phyloP scores from a whole-genome alignment of 2,329 filamentous ascomycete species.

The Dendrostoma leiphaemia region DNA sequence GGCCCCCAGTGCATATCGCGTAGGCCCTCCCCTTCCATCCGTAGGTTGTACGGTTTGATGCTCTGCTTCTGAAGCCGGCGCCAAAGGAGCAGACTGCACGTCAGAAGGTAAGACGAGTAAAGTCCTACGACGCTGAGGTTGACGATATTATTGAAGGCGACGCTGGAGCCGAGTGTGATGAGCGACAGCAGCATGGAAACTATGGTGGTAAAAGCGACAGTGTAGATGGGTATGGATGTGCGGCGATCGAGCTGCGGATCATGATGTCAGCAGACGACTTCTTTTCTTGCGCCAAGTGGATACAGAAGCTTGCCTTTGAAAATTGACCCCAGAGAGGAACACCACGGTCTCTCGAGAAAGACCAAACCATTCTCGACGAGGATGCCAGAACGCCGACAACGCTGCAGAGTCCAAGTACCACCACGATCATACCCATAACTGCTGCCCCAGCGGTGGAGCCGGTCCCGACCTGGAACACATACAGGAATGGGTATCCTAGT shows the following conservation, averaged over 20 bases:
- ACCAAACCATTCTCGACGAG: conserved; percentile 27
- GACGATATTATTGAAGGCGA: conserved; percentile 43
- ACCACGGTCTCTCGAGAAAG: conserved; percentile 25
- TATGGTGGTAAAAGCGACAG: conserved; percentile 21
- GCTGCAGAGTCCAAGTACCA: conserved; percentile 20
- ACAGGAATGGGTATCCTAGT: conserved; percentile 27
- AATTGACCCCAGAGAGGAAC: conserved; percentile 19
- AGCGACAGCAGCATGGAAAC: conserved; percentile 25
- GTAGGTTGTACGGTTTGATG: no score
- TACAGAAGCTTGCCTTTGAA: background rate
- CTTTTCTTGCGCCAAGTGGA: background rate
- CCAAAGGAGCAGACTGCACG: conserved; percentile 37
- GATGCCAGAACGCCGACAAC: conserved; percentile 23
- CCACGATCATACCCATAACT: conserved; percentile 22
- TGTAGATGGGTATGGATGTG: conserved; percentile 23
- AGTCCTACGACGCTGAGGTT: conserved; percentile 41
- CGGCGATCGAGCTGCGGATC: no score
- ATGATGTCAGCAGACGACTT: conserved; percentile 22
- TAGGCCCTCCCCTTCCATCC: no score
- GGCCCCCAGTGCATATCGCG: conserved; percentile 54
- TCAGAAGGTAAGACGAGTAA: conserved; percentile 41
- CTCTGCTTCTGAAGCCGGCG: no score
- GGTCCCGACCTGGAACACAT: conserved; percentile 23
- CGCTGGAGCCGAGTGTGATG: conserved; percentile 25
- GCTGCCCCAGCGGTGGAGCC: conserved; percentile 21